Conservation (phyloP, 164 flowering plant species). For the Vitis vinifera region ASM3070453v1 NC_081821.1:7439001-7439500, state of each 20-base stretch:
- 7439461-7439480: slow-evolving; percentile 41
- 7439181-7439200: slow-evolving; percentile 41
- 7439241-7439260: slow-evolving; percentile 50
- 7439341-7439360: slow-evolving; percentile 59
- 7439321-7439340: slow-evolving; percentile 68
- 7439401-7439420: slow-evolving; percentile 38
- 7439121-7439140: slow-evolving; percentile 51
- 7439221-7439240: slow-evolving; percentile 56
- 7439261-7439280: slow-evolving; percentile 49
- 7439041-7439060: slow-evolving; percentile 34
- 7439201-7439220: slow-evolving; percentile 59
- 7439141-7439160: slow-evolving; percentile 59
- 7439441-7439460: slow-evolving; percentile 70
- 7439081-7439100: slow-evolving; percentile 40
- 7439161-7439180: slow-evolving; percentile 43
- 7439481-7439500: slow-evolving; percentile 46
- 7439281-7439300: slow-evolving; percentile 38
- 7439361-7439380: slow-evolving; percentile 41
- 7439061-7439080: slow-evolving; percentile 36
- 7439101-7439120: slow-evolving; percentile 59
- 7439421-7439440: slow-evolving; percentile 51
- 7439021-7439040: slow-evolving; percentile 68
- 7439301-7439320: slow-evolving; percentile 41
- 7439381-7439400: slow-evolving; percentile 53
- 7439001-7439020: slow-evolving; percentile 66